phyloP scores from a whole-genome alignment of 2,329 filamentous ascomycete species.

The Penicillium occitanis region DNA sequence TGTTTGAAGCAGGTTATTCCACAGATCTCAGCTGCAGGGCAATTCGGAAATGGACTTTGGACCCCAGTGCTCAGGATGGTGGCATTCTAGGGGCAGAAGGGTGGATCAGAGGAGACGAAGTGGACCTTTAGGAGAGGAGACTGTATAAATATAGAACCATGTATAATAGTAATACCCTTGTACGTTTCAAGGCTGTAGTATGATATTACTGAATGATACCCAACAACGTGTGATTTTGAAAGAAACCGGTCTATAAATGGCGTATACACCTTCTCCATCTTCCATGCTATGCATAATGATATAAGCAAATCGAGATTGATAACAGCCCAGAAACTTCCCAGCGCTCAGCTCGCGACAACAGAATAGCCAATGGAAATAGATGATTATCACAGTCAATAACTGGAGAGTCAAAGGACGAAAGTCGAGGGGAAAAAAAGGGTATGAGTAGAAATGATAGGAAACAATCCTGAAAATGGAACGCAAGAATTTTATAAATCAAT shows the following conservation, averaged over 20 bases:
- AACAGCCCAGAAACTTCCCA: not conserved
- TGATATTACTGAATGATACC: conserved; percentile 5
- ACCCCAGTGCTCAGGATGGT: conserved; percentile 59
- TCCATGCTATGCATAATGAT: conserved; percentile 11
- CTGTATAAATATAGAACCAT: conserved; percentile 12
- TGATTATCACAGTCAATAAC: not conserved
- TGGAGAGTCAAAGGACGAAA: not conserved
- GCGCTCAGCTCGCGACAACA: not conserved
- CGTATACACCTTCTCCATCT: not conserved
- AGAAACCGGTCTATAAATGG: not conserved
- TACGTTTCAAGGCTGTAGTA: not conserved
- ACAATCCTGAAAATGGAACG: not conserved
- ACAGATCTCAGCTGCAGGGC: conserved; percentile 62
- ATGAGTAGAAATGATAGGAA: not conserved
- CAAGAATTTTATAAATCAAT: not conserved
- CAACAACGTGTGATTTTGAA: conserved; percentile 5
- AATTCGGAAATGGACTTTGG: conserved; percentile 72
- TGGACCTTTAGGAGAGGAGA: not conserved
- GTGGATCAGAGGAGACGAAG: conserved; percentile 47
- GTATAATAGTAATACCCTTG: conserved; percentile 28
- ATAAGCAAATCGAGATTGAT: not conserved
- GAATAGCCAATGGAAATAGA: not conserved
- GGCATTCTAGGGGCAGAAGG: conserved; percentile 65
- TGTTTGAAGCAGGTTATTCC: conserved; percentile 76
- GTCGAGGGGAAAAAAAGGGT: conserved; percentile 2